Evolutionary conservation across 208 protist species (phyloP), one percentile per base, ranked within the genome.

Genomic region (Trichomonas vaginalis): DNA sequence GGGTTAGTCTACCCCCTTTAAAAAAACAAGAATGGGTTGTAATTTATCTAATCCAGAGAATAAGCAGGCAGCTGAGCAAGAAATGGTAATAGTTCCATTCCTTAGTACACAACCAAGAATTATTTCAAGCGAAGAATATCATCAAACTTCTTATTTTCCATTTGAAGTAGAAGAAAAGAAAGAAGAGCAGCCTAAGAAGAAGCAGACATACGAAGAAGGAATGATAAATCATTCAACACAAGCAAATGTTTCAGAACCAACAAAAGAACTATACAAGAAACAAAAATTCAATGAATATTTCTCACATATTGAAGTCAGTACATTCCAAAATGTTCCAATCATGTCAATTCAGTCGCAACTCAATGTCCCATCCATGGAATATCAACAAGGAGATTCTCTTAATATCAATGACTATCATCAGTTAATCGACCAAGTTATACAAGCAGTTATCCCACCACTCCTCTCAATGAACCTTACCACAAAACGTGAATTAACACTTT

Each of bases 301-400:
- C 46, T 92, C 86, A 35, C 86, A 92, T 39, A 92, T 92, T 92
- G 86, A 92, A 32, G 86, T 92, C 0, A 92, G 35, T 32, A 92
- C 86, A n/a, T 92, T 92, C 37, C 86, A 92, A 47, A 92, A 92
- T 39, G n/a, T 92, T 51, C 86, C 86, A 17, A 51, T 92, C 46
- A 48, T 92, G 86, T 92, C 86, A 35, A 45, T 51, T 51, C 86
- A 92, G 15, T 92, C 86, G 14, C 86, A 92, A 3, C 86, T 92
- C 6, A 92, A 45, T 21, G 45, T 51, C 4, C 86, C 86, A 39
- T 23, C 40, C 2, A 8, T 51, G 9, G 17, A 35, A 39, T 42
- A 92, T 45, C 46, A 42, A 15, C 40, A 46, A 39, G 35, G 10
- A 9, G 35, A 83, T 17, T 17, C 86, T 0, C 27, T 45, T 37